Base-by-base conservation (phyloP, 352 stramenopile genomes). In the Phytophthora constricta region DNA sequence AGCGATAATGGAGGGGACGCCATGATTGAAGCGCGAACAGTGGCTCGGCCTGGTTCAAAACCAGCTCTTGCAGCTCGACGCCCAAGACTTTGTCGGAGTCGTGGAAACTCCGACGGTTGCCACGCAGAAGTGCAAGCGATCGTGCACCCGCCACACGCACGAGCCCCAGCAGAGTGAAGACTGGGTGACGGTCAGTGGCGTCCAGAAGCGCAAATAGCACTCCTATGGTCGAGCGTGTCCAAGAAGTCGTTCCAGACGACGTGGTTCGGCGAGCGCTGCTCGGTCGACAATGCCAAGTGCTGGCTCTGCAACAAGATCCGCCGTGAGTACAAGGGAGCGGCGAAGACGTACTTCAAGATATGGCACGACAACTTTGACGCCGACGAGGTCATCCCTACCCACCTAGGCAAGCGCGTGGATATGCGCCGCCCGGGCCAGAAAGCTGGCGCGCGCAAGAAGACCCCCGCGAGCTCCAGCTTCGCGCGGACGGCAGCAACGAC, bases 1-100 rank as follows among this genome's bases (percentile, higher is more conserved):
- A 20, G 5, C 39, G 19, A 46, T 22, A 22, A 25, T n/a, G 27
- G n/a, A 33, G 43, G 45, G 47, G 58, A 65, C 65, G 45, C 43
- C 0, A 13, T 7, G 7, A 37, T 13, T 37, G 31, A 37, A 1
- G 31, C 0, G 31, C 31, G 31, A 11, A 11, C 7, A 37, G 13
- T 37, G 31, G 31, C 13, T 37, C 0, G 31, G 0, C 31, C 7
- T 37, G 7, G 7, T 37, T 37, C 31, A 37, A 11, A 37, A 37
- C 31, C 31, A 37, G 31, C 31, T 37, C 7, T 11, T 37, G 7
- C 31, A 37, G 31, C 31, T 37, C 31, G 13, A 37, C 7, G 13
- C 13, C 13, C 7, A 37, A 7, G 31, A 37, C 13, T 37, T 37
- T 1, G 31, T 11, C 31, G 31, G 31, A 7, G 31, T 37, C 1